These are phyloP conservation scores for Aristolochia contorta DNA, from an alignment of 164 flowering plant species.

Conservation along the genomic window DNA sequence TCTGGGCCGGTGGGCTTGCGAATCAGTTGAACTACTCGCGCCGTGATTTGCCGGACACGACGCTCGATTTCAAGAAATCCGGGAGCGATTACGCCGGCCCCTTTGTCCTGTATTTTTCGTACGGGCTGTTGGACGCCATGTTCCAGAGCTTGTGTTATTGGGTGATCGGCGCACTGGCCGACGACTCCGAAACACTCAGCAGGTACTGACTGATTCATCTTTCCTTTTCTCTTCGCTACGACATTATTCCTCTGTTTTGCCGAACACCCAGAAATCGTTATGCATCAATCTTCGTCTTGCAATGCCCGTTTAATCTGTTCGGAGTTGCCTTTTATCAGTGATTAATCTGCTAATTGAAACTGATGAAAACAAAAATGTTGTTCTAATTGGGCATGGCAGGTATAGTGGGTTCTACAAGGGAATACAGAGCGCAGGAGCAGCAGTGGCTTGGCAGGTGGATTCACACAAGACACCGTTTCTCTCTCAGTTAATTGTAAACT, in stretches of 20 bases:
- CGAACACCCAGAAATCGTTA: not conserved
- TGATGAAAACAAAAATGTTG: not conserved
- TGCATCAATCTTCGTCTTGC: not conserved
- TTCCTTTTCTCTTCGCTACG: not conserved
- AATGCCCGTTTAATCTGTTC: not conserved
- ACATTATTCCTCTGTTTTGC: not conserved
- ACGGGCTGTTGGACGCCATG: slow-evolving; percentile 87
- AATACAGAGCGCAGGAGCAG: slow-evolving; percentile 92
- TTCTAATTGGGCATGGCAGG: slow-evolving; percentile 32
- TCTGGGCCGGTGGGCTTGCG: slow-evolving; percentile 90
- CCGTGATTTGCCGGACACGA: slow-evolving; percentile 16
- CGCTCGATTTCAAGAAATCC: slow-evolving; percentile 67
- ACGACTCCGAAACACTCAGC: slow-evolving; percentile 89
- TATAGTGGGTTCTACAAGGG: slow-evolving; percentile 90
- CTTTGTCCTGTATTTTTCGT: slow-evolving; percentile 68
- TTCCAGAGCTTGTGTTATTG: slow-evolving; percentile 89
- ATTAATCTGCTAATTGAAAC: not conserved
- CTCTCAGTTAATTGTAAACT: slow-evolving; percentile 53
- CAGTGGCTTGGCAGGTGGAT: slow-evolving; percentile 94
- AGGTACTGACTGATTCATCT: slow-evolving; percentile 33
- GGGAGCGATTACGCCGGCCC: slow-evolving; percentile 69
- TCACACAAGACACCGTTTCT: slow-evolving; percentile 38
- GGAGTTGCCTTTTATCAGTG: too few relatives aligned
- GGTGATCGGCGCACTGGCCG: slow-evolving; percentile 88
- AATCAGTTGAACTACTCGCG: slow-evolving; percentile 50